Evolutionary conservation across 1,284 basidiomycete genomes (phyloP).

Genomic region (Ceratobasidium sp.): DNA sequence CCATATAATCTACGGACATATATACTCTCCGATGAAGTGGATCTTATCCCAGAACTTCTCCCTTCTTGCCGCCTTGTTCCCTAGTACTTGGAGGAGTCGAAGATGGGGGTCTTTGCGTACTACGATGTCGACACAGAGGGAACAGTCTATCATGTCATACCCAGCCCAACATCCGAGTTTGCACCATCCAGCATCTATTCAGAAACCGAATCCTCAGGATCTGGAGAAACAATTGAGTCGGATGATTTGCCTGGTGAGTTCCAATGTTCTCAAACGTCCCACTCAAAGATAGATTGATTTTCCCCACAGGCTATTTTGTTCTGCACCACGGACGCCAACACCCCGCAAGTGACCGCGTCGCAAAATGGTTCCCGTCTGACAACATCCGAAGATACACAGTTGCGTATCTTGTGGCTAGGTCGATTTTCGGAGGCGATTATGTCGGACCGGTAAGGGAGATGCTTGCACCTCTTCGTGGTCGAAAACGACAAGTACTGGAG

Average conservation of each 20-base stretch:
- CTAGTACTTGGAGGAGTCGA: too few species aligned
- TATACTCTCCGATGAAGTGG: too few species aligned
- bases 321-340: background rate
- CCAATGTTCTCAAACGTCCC: too few species aligned
- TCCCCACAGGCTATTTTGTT: background rate
- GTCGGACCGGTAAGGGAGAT: background rate
- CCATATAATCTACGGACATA: too few species aligned
- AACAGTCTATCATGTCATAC: background rate
- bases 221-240: background rate
- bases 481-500: background rate
- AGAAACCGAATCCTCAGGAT: background rate
- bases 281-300: too few species aligned
- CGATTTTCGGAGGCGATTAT: background rate
- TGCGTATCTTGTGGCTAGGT: background rate
- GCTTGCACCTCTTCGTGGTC: background rate
- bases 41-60: too few species aligned
- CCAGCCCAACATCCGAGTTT: background rate
- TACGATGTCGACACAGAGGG: too few species aligned
- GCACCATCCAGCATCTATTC: background rate
- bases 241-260: background rate
- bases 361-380: background rate
- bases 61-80: too few species aligned
- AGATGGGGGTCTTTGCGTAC: too few species aligned
- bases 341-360: background rate
- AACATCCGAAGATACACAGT: background rate